A percentile compares a stretch with the other conserved stretches of the same genome.
Evolutionary conservation across 192 early-diverging fungal genomes (phyloP).

Genomic region (Gonapodya prolifera): DNA sequence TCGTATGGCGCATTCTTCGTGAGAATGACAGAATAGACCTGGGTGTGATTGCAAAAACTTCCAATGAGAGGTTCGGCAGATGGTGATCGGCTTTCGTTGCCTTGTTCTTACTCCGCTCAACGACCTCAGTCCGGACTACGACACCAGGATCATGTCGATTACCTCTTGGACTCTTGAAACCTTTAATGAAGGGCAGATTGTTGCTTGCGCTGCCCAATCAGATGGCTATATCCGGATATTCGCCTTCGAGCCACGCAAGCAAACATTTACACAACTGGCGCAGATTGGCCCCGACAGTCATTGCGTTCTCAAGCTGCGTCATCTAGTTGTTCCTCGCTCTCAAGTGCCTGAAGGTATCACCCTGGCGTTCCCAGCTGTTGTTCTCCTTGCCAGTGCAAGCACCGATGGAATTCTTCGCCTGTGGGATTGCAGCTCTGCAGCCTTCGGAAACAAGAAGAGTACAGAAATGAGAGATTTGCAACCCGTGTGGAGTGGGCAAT

Average conservation of each 20-base stretch:
- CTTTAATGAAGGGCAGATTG: neutral
- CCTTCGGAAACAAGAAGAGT: neutral
- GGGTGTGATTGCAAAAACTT: neutral
- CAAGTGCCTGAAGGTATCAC: neutral
- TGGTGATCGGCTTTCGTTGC: too few species aligned
- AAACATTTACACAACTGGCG: neutral
- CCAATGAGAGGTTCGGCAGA: neutral
- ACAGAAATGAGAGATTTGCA: neutral
- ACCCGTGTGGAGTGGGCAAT: neutral
- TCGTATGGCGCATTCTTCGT: neutral
- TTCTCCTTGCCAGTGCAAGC: neutral
- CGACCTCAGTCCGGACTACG: neutral
- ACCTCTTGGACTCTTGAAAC: neutral
- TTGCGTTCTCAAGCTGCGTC: neutral
- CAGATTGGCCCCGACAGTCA: neutral
- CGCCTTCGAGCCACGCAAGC: neutral
- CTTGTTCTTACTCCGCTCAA: too few species aligned
- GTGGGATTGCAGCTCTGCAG: neutral
- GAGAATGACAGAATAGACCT: neutral
- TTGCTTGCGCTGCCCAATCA: neutral
- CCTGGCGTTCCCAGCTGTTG: neutral
- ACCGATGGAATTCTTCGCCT: neutral
- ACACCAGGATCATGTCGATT: neutral
- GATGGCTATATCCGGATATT: neutral
- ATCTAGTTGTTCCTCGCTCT: neutral